Base-by-base conservation (phyloP, 345 rosid species). In the Eucalyptus grandis region DNA sequence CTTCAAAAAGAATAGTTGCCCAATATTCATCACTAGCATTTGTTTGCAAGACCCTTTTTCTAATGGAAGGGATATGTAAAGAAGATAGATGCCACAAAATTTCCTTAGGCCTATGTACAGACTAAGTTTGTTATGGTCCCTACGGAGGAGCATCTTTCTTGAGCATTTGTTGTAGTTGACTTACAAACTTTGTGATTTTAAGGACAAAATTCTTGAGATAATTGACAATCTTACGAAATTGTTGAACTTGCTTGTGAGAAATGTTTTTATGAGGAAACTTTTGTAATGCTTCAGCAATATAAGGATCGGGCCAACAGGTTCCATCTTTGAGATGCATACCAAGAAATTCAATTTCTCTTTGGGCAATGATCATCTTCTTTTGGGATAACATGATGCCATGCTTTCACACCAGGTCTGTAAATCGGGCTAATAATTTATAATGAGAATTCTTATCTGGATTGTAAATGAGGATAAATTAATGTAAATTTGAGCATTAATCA, bases 381-480 rank as follows among this genome's bases (percentile, higher is more conserved):
- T 34, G 26, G 2, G 3, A 80, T 10, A 80, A 40, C 49, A 80
- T 80, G 43, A 80, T 80, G 11, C 19, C 8, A 80, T 80, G 9
- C 3, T 80, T 13, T 24, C 5, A 0, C 47, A 80, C 10, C 2
- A 51, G 4, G 37, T 37, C 0, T 40, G 22, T 7, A 34, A 37
- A 80, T 51, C 3, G 0, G 22, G 9, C 9, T 17, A 51, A 51
- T 51, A 51, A 17, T 51, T 51, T 51, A 51, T 9, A 51, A 51
- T 51, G 9, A 17, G 22, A 51, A 51, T 17, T 51, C 3, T 51
- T 17, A 51, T 51, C 2, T 51, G 9, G 56, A 51, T 1, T 51
- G 0, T 51, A 51, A 51, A 51, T 51, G 56, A 17, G 56, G 22
- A 17, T 51, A 51, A 1, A 0, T 3, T 51, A 51, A 51, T 51